These are phyloP conservation scores for Trypanosoma mega DNA, from an alignment of 208 protist genomes.

Conservation along the genomic window DNA sequence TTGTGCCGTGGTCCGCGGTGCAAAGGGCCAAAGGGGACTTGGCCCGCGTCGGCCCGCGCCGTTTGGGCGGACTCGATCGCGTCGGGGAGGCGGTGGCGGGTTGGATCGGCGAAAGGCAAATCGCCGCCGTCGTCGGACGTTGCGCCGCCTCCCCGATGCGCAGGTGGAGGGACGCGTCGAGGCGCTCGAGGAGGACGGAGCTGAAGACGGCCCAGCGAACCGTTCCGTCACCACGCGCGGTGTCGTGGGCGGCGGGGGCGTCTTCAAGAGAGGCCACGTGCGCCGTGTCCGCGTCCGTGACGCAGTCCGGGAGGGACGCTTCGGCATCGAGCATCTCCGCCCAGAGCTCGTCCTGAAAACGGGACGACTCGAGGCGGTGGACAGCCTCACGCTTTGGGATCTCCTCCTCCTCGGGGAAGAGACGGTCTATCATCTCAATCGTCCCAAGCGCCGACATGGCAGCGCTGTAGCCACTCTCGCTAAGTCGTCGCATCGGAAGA, in stretches of 20 bases:
- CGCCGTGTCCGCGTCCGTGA: neutral
- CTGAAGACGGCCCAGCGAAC: slow-evolving; percentile 25
- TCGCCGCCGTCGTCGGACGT: neutral
- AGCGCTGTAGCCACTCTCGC: slow-evolving; percentile 19
- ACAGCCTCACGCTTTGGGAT: slow-evolving; percentile 7
- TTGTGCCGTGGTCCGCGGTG: no score
- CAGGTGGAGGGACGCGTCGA: slow-evolving; percentile 18
- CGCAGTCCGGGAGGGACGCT: slow-evolving; percentile 1
- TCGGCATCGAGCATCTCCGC: slow-evolving; percentile 6
- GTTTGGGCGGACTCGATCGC: no score
- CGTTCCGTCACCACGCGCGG: neutral
- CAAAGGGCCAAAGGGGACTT: no score
- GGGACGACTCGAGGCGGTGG: slow-evolving; percentile 10
- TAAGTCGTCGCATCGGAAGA: slow-evolving; percentile 9
- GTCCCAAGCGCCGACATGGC: slow-evolving; percentile 15
- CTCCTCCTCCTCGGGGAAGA: slow-evolving; percentile 12
- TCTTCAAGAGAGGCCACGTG: no score
- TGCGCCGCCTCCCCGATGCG: neutral
- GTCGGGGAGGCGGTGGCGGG: slow-evolving; percentile 11
- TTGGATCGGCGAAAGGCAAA: neutral
- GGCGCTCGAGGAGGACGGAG: slow-evolving; percentile 10
- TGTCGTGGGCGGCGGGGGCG: no score
- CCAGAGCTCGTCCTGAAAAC: slow-evolving; percentile 22
- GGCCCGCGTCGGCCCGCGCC: no score
- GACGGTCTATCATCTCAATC: slow-evolving; percentile 11